Base-by-base conservation (phyloP, 805 yeast genomes). In the Lachancea mirantina region DNA sequence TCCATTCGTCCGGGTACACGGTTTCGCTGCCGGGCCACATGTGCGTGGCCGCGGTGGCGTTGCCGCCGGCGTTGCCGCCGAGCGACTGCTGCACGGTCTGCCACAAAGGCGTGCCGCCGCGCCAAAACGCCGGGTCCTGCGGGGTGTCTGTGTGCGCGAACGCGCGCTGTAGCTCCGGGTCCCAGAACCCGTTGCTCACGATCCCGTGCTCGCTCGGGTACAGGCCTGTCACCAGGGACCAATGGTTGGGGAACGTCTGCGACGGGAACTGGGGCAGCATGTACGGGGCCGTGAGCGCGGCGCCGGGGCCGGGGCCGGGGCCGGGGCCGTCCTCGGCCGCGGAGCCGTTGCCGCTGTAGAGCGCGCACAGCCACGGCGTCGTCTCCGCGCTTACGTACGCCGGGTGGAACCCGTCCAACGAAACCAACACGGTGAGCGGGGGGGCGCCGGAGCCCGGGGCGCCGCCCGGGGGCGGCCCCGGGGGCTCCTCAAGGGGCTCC, bases 21-120 rank as follows among this genome's bases (percentile, higher is more conserved):
- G 77, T 94, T 46, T 85, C 95, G 38, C 87, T 76, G 2, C 96
- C 96, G 0, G 96, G 96, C 94, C 94, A 88, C 95, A 85, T 87
- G 56, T 87, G 94, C n/a, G 84, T 79, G 15, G 50, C 47, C 2
- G 38, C 45, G 18, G 38, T 42, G 8, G 26, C 14, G 7, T 8
- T n/a, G 14, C 13, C 11, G 11, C 26, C 17, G 0, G 87, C 94
- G 4, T 80, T 59, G 3, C 61, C 61, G 2, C 79, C 68, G 5
- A 76, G 78, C 38, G 81, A 81, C 13, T 55, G 53, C 18, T 64
- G 64, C 0, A 89, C 85, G 1, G 94, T 83, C 19, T 68, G 61
- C 96, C 96, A 88, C 14, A 88, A 49, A 0, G 96, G 92, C 52
- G 84, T 92, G 15, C 95, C 95, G 15, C 87, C 89, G 10, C 8